These are phyloP conservation scores for Russula dissimulans DNA, from an alignment of 768 basidiomycete genomes.

Conservation along the genomic window DNA sequence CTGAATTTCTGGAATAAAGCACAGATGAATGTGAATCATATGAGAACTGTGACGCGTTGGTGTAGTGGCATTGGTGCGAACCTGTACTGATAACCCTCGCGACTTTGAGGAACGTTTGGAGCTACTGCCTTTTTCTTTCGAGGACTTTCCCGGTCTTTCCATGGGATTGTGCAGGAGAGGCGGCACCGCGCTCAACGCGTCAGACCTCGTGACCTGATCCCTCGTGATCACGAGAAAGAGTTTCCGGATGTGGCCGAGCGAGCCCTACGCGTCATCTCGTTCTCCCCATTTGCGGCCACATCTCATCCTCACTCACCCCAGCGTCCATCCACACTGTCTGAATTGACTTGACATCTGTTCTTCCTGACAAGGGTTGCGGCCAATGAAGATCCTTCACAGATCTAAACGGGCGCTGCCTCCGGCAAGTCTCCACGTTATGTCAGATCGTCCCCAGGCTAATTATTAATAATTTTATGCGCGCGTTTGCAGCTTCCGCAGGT, in stretches of 20 bases:
- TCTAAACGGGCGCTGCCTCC: slow-evolving; percentile 74
- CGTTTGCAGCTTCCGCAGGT: slow-evolving; percentile 62
- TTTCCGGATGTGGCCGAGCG: neutral
- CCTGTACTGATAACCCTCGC: neutral
- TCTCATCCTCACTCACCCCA: neutral
- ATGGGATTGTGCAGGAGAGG: too few species aligned
- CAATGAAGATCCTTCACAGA: slow-evolving; percentile 84
- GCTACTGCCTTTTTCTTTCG: neutral
- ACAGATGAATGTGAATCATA: neutral
- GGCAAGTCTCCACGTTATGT: slow-evolving; percentile 36
- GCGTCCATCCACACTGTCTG: neutral
- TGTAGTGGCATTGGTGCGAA: neutral
- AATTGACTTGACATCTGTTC: neutral
- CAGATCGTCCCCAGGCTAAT: slow-evolving; percentile 8
- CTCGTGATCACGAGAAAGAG: slow-evolving; percentile 14
- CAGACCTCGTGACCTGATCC: neutral
- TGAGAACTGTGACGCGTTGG: neutral
- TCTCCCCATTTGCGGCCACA: neutral
- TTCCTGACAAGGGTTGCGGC: slow-evolving; percentile 41
- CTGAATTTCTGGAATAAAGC: neutral
- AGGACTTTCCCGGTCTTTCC: neutral
- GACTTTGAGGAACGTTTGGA: neutral
- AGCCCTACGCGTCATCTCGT: slow-evolving; percentile 16
- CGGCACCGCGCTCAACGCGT: neutral
- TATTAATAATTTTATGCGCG: slow-evolving; percentile 17